These are phyloP conservation scores for Colletotrichum musae DNA, from an alignment of 2,329 filamentous ascomycete genomes.

Conservation along the genomic window DNA sequence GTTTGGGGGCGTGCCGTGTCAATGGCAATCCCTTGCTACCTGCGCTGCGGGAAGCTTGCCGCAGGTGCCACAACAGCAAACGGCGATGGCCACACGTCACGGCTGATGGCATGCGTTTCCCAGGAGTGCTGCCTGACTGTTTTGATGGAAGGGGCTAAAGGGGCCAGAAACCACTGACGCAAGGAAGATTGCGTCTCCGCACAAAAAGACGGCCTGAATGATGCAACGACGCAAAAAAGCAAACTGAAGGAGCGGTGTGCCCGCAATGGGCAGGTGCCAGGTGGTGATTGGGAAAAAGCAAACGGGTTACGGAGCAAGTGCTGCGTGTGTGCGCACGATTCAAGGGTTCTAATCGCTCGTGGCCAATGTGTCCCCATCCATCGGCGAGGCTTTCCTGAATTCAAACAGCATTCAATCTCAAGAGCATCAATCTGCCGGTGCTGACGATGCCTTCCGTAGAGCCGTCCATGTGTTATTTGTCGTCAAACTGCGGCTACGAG, in stretches of 20 bases:
- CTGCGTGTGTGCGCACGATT: not conserved
- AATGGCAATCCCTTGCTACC: too few relatives aligned
- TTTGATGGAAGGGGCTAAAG: not conserved
- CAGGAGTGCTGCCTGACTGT: not conserved
- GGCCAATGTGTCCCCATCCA: conserved; percentile 2
- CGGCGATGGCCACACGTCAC: too few relatives aligned
- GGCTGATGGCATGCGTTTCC: not conserved
- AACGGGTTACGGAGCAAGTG: conserved; percentile 1
- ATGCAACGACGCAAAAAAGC: conserved; percentile 11
- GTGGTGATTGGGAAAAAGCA: conserved; percentile 7
- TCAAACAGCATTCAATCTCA: not conserved
- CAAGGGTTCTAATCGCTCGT: not conserved
- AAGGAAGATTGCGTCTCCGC: not conserved
- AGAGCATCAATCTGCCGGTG: not conserved
- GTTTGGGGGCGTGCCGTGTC: too few relatives aligned
- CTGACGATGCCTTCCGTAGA: not conserved
- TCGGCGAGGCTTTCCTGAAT: not conserved
- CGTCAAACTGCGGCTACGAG: too few relatives aligned
- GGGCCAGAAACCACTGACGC: not conserved
- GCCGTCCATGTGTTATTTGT: not conserved
- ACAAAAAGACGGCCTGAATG: not conserved
- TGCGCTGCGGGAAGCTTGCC: too few relatives aligned
- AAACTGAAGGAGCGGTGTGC: conserved; percentile 11
- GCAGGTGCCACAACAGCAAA: too few relatives aligned
- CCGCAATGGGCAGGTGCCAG: not conserved